Base-by-base conservation (phyloP, 345 rosid genomes). In the Heritiera fomes region DNA sequence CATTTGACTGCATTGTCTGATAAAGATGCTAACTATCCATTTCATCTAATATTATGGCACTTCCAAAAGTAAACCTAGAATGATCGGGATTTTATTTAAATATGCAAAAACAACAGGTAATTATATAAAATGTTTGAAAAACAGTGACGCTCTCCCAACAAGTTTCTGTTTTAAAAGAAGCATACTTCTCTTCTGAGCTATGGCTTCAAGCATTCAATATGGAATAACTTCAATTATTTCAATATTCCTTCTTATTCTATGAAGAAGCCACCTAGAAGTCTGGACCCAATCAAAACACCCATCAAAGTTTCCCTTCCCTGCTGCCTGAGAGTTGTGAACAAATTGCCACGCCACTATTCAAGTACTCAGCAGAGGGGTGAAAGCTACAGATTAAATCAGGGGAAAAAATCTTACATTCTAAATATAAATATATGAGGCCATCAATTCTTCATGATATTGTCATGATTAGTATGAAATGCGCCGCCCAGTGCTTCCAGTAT, bases 401-500 rank as follows among this genome's bases (percentile, higher is more conserved):
- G 69, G 47, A 8, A 7, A 13, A 63, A 34, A 43, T 63, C 43
- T 63, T 62, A 30, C 66, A 30, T 30, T 23, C 18, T 67, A 34
- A 64, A 64, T 64, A 64, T 64, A 64, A 64, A 64, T 64, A 63
- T 34, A 23, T 3, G 17, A 23, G 18, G 55, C 8, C 73, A 46
- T 72, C 23, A 47, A 46, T 72, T 34, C 10, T 32, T 68, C 74
- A 83, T 83, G 38, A 86, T 79, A 30, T 6, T 49, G 41, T 75
- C 59, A 81, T 83, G 80, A 86, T 86, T 77, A 75, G 71, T 9
- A 1, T 11, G 78, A 64, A 79, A 71, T 59, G 85, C 83, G 81
- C 81, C 46, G 50, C 60, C 45, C 23, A 32, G 49, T 53, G 58
- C 23, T 28, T 7, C 70, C 79, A 73, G 63, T 60, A 79, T 50